Percentiles rank a stretch among this genome's conserved stretches.
Evolutionary conservation across 2,329 filamentous ascomycete species (phyloP).

Genomic region (Ciborinia camelliae): DNA sequence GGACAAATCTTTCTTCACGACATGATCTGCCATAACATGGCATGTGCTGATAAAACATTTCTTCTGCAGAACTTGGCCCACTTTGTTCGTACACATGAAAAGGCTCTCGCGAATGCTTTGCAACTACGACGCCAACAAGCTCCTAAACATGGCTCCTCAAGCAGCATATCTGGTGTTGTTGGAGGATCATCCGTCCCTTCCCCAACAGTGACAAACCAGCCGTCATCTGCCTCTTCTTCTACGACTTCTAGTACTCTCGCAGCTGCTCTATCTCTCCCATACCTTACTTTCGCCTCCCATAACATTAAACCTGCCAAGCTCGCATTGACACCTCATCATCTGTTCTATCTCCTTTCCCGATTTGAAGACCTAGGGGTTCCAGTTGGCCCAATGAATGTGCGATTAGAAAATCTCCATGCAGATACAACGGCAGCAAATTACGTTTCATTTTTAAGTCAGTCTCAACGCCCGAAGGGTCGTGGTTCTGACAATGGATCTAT

Average conservation of each 20-base stretch:
- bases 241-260: conserved; percentile 74
- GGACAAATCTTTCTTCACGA: conserved; percentile 2
- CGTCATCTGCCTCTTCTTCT: conserved; percentile 56
- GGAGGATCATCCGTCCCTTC: conserved; percentile 41
- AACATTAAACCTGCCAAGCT: conserved; percentile 86
- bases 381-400: conserved; percentile 94
- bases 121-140: conserved; percentile 74
- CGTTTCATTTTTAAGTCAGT: conserved; percentile 87
- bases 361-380: conserved; percentile 90
- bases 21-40: conserved; percentile 17
- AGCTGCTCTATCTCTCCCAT: conserved; percentile 80
- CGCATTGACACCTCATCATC: conserved; percentile 89
- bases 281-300: conserved; percentile 79
- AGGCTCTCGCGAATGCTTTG: conserved; percentile 91
- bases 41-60: conserved; percentile 3
- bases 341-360: conserved; percentile 92
- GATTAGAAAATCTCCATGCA: conserved; percentile 89
- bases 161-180: conserved; percentile 58
- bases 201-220: conserved; percentile 55
- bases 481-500: conserved; percentile 85
- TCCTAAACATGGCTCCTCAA: conserved; percentile 65
- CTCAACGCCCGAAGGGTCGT: conserved; percentile 74
- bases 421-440: conserved; percentile 85
- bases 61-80: conserved; percentile 77
- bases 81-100: conserved; percentile 96